phyloP scores from a whole-genome alignment of 106 monocot genomes.

The Dioscorea alata region DNA sequence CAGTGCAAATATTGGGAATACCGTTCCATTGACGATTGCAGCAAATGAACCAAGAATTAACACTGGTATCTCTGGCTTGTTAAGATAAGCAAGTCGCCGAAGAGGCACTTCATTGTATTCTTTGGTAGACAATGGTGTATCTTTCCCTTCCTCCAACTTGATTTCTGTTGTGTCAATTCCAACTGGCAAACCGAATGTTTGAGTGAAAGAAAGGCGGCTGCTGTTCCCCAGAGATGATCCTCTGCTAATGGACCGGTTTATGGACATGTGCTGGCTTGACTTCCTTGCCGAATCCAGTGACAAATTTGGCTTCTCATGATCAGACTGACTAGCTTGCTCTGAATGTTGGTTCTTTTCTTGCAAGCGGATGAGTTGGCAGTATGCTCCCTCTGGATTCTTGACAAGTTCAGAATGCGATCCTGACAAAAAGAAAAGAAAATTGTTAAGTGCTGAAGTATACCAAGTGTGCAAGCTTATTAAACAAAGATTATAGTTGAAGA shows the following conservation, averaged over 20 bases:
- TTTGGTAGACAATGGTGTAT: background rate
- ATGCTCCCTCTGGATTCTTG: slow-evolving; percentile 23
- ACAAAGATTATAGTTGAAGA: background rate
- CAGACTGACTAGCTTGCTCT: slow-evolving; percentile 5
- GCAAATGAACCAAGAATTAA: slow-evolving; percentile 39
- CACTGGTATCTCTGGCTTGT: slow-evolving; percentile 50
- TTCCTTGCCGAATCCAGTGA: background rate
- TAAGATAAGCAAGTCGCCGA: slow-evolving; percentile 43
- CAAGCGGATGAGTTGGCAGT: slow-evolving; percentile 32
- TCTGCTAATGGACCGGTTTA: slow-evolving; percentile 25
- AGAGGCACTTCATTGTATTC: slow-evolving; percentile 26
- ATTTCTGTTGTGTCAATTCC: slow-evolving; percentile 25
- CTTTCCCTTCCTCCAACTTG: background rate
- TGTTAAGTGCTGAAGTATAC: too few relatives aligned
- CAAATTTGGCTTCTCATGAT: background rate
- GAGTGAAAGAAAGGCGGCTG: slow-evolving; percentile 25
- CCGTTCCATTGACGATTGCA: slow-evolving; percentile 29
- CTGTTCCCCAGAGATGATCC: slow-evolving; percentile 29
- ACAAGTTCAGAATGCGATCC: slow-evolving; percentile 37
- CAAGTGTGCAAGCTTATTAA: too few relatives aligned
- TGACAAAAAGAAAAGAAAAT: background rate
- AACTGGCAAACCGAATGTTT: slow-evolving; percentile 21
- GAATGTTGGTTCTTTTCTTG: slow-evolving; percentile 20
- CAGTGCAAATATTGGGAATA: slow-evolving; percentile 37
- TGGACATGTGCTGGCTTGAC: slow-evolving; percentile 19